Base-by-base conservation (phyloP, 768 basidiomycete species). In the Termitomyces sp. region DNA sequence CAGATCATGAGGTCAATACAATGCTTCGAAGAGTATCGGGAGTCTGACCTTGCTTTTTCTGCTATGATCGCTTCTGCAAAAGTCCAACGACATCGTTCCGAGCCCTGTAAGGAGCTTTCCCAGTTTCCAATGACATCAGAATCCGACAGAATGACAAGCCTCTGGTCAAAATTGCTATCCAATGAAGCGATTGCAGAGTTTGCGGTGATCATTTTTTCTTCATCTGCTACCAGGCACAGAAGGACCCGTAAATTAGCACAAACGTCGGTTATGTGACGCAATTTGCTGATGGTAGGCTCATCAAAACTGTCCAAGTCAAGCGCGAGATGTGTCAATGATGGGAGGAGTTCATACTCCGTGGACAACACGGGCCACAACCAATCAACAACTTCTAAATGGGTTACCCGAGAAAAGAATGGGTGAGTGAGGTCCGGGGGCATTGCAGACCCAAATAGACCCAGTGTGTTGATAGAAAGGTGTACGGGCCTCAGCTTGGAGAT, bases 371-470 rank as follows among this genome's bases (percentile, higher is more conserved):
- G 54, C 47, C 57, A 61, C 18, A 60, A 58, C 68, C 68, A 69
- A 57, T 69, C 66, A 24, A 68, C 65, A n/a, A 69, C 58, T 58
- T 69, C 68, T 16, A 70, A 59, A 54, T 68, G 66, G 0, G 65
- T 66, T 0, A 68, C 65, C 18, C 49, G 60, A 34, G 65, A 61
- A 55, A 70, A 70, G 36, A 69, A 68, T 9, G 67, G 66, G n/a
- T 65, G 65, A 16, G 57, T 44, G 37, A 70, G 65, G 41, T 67
- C 64, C 7, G 63, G 63, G 6, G 59, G 47, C 22, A 22, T 37
- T 30, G 27, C 30, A 20, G 33, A 37, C 31, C 67, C 64, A 37
- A 61, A 70, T n/a, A 70, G 64, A 16, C 67, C 67, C 42, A 54
- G 24, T 7, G 61, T 50, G 24, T 68, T 69, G 27, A 70, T 63